Conservation (phyloP, 208 protist species). For the Kentomonas sorsogonicus region DNA sequence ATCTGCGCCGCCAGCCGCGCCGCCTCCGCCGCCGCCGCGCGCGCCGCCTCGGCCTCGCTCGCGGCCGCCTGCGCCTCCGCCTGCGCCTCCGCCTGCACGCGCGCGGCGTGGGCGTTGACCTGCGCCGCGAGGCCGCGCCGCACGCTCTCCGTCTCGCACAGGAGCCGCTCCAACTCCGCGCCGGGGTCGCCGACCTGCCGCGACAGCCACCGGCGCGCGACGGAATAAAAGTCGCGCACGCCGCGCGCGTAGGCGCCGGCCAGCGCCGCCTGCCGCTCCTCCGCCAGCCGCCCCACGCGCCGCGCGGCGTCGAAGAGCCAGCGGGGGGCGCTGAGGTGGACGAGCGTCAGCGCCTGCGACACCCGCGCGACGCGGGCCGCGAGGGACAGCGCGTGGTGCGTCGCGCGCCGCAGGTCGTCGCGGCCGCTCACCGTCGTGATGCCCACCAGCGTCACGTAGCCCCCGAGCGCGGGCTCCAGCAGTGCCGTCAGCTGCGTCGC, state of each 20-base stretch:
- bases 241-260: conserved; percentile 57
- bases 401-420: conserved; percentile 51
- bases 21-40: conserved; percentile 31
- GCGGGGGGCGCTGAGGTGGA: conserved; percentile 68
- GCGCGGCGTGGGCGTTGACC: conserved; percentile 29
- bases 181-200: conserved; percentile 53
- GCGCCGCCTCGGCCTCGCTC: conserved; percentile 35
- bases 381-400: conserved; percentile 62
- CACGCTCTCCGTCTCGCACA: conserved; percentile 57
- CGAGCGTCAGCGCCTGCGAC: conserved; percentile 77
- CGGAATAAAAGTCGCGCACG: conserved; percentile 67
- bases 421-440: conserved; percentile 80
- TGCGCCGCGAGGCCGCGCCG: conserved; percentile 47
- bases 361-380: conserved; percentile 51
- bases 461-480: conserved; percentile 67
- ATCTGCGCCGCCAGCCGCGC: conserved; percentile 43
- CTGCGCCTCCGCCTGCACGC: conserved; percentile 37
- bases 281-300: conserved; percentile 48
- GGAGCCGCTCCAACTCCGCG: conserved; percentile 32
- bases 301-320: conserved; percentile 78
- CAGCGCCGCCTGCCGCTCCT: conserved; percentile 39
- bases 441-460: conserved; percentile 75
- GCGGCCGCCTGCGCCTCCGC: conserved; percentile 23
- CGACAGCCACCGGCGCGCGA: conserved; percentile 44
- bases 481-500: conserved; percentile 61